phyloP scores from a whole-genome alignment of 805 yeast genomes.

The Torulaspora gathmanii region DNA sequence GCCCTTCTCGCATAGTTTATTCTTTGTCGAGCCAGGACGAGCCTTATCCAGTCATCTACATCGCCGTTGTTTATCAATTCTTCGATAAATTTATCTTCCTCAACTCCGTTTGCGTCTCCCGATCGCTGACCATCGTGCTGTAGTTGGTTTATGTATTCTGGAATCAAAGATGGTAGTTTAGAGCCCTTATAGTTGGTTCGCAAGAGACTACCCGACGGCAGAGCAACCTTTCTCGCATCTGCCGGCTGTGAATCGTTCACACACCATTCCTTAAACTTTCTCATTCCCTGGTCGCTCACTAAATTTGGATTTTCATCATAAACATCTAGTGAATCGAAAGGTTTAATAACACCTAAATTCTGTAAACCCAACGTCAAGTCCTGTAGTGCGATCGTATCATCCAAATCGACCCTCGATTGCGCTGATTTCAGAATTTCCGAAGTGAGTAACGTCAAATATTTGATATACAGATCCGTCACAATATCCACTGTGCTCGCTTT shows the following conservation, averaged over 20 bases:
- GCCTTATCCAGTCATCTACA: conserved; percentile 38
- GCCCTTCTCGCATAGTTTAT: conserved; percentile 23
- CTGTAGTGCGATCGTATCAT: conserved; percentile 44
- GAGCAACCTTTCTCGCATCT: conserved; percentile 40
- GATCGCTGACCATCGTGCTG: conserved; percentile 14
- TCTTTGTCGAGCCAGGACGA: conserved; percentile 31
- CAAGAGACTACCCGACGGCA: conserved; percentile 32
- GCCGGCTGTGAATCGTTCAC: conserved; percentile 41
- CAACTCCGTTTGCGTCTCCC: conserved; percentile 13
- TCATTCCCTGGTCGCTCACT: conserved; percentile 45
- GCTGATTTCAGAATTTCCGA: conserved; percentile 49
- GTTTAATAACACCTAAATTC: conserved; percentile 57
- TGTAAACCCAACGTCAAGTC: conserved; percentile 72
- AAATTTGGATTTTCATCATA: conserved; percentile 45
- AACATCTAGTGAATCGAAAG: conserved; percentile 51
- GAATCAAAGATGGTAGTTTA: conserved; percentile 28
- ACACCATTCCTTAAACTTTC: conserved; percentile 54
- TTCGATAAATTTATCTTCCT: conserved; percentile 27
- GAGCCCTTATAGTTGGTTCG: conserved; percentile 16
- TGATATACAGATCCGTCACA: conserved; percentile 69
- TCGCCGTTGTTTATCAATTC: conserved; percentile 32
- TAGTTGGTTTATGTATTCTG: conserved; percentile 32
- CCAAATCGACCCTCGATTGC: conserved; percentile 42
- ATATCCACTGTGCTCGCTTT: conserved; percentile 66
- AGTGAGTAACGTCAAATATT: conserved; percentile 54